Evolutionary conservation across 441 rosid species (phyloP), one percentile per base, ranked within the genome.

Genomic region (Macaranga tanarius): DNA sequence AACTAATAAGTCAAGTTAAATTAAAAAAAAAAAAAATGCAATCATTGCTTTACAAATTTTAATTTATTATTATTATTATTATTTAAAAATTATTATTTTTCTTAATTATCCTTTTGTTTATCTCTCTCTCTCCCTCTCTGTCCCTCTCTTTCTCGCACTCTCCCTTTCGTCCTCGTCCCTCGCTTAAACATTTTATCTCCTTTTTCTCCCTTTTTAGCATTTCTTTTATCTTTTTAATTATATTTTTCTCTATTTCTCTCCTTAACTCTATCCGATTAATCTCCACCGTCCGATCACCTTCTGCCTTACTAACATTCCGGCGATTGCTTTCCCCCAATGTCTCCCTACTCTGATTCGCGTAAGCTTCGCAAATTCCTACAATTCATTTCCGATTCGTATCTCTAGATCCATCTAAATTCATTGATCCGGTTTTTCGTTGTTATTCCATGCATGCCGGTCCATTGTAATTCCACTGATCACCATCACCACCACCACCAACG

Each of bases 381-480:
- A 4, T 71, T 47, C 58, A 47, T 47, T 48, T 71, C 67, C 34
- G 45, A 69, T 50, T 44, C 65, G 31, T 20, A 22, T 69, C 40
- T 60, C 19, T 65, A 56, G 80, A 79, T 80, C 73, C 80, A 40
- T 69, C 52, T 26, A 55, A 34, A 76, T 72, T 70, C 38, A 70
- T 77, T 73, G 65, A 63, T 47, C 44, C 57, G 23, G 22, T 52
- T 52, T n/a, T 52, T 12, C 4, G 61, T 70, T 73, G 77, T 62
- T 63, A 42, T 75, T 62, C 73, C 82, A 82, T 84, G 74, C 75
- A 56, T 77, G 75, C 68, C 44, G 82, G 69, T 86, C 80, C 77
- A 51, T 75, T 62, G 48, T 73, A 73, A 45, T 34, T 62, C 72
- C 54, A 67, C 9, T 50, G 56, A 65, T 45, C 40, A 54, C 52